phyloP scores from a whole-genome alignment of 2,329 filamentous ascomycete species.

The Colletotrichum siamense region DNA sequence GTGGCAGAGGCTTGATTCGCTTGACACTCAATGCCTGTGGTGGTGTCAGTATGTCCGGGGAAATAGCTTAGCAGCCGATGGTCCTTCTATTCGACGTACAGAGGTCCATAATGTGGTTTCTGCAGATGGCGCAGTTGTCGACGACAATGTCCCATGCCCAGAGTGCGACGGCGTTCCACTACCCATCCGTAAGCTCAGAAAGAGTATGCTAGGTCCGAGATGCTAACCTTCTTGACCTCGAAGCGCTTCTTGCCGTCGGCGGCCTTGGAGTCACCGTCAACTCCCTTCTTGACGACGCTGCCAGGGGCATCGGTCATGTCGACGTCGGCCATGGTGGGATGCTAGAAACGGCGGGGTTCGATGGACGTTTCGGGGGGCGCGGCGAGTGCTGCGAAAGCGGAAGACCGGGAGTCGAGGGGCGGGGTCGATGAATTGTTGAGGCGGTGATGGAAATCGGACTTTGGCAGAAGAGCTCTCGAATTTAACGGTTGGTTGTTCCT shows the following conservation, averaged over 20 bases:
- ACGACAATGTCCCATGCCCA: conserved; percentile 99
- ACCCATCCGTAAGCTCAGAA: conserved; percentile 23
- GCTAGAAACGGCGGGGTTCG: neutral
- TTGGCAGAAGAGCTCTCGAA: neutral
- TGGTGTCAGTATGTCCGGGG: neutral
- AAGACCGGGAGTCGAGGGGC: neutral
- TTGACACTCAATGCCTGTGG: conserved; percentile 91
- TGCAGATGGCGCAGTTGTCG: conserved; percentile 98
- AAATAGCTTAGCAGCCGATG: neutral
- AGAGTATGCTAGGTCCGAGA: neutral
- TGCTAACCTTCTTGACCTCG: conserved; percentile 93
- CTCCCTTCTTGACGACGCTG: conserved; percentile 57
- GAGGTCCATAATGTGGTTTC: conserved; percentile 99
- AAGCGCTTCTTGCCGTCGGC: conserved; percentile 88
- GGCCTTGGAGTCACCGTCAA: conserved; percentile 53
- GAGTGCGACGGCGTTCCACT: conserved; percentile 98
- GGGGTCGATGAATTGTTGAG: neutral
- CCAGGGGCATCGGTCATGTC: conserved; percentile 90
- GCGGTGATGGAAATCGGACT: neutral
- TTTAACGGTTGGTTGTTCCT: neutral
- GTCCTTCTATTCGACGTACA: conserved; percentile 60
- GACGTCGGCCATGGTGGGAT: conserved; percentile 80
- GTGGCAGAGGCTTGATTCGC: conserved; percentile 98
- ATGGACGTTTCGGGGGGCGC: neutral
- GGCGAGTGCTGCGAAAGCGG: neutral